Evolutionary conservation across 2,329 filamentous ascomycete species (phyloP).

Genomic region (Colletotrichum sp.): DNA sequence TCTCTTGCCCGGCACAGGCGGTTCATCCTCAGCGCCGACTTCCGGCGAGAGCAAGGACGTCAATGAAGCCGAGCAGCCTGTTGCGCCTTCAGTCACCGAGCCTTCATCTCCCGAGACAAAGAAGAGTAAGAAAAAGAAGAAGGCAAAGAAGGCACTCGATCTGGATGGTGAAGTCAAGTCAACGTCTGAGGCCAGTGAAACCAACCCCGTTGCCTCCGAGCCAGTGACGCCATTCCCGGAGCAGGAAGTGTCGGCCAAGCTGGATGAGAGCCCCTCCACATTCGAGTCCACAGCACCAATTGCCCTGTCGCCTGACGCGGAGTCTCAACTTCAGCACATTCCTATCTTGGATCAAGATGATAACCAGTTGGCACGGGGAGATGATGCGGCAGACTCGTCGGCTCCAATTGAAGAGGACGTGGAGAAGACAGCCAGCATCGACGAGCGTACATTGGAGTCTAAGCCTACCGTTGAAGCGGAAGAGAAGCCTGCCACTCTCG

Average conservation of each 20-base stretch:
- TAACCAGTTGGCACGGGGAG: not conserved
- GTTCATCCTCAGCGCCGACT: not conserved
- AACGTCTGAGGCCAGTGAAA: not conserved
- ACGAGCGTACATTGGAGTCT: not conserved
- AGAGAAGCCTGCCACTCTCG: not conserved
- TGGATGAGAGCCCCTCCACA: not conserved
- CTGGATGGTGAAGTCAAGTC: not conserved
- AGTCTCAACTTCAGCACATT: not conserved
- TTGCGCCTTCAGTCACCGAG: not conserved
- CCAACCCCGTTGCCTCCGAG: not conserved
- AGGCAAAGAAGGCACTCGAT: conserved; percentile 14
- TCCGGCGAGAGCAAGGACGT: not conserved
- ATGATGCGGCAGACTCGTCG: not conserved
- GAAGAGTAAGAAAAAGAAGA: conserved; percentile 40
- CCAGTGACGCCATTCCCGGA: not conserved
- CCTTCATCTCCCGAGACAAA: conserved; percentile 19
- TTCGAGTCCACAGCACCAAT: not conserved
- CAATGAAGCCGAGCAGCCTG: not conserved
- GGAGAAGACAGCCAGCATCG: not conserved
- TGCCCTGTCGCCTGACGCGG: not conserved
- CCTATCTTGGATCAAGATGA: not conserved
- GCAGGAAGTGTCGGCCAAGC: not conserved
- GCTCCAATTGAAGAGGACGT: not conserved
- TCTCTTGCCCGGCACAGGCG: not conserved
- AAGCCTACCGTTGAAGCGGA: not conserved